Evolutionary conservation across 306 rosid genomes (phyloP), one percentile per base, ranked within the genome.

Genomic region (Trifolium subterraneum): DNA sequence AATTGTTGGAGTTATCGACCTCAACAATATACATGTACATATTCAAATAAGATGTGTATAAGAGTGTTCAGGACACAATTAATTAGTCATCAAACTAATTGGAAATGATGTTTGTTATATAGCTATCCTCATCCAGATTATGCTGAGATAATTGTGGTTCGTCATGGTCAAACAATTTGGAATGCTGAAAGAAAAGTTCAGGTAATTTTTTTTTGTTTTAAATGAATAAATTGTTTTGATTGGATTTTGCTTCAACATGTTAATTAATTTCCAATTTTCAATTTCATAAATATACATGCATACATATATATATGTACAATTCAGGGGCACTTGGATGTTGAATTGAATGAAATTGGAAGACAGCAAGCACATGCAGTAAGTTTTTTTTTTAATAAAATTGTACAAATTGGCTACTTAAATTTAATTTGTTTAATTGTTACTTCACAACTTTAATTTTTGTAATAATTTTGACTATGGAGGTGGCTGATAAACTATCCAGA

Each of bases 111-210:
- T 72, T 45, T 31, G 67, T 51, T 76, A 47, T 22, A 4, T 73
- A 90, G 96, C 81, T 44, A 64, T 63, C 39, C 78, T 22, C 76
- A 60, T 81, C 78, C 80, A 12, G 80, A 84, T 29, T 86, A 77
- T 77, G 88, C 94, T 8, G 98, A 94, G 83, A 90, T 94, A 67
- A 51, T 90, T 42, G 94, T 90, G 5, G 83, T 94, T 7, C 96
- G 97, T 65, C 98, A 94, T 38, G 98, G 98, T 42, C 91, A 94
- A 84, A 94, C 98, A 20, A 86, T 81, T 27, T 94, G 98, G 98
- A 94, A 94, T 78, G 85, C 81, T 56, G 87, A 86, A 54, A 81
- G 89, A 51, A 88, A 88, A 82, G 79, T 89, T 71, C 98, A 94
- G 96, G 98, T 93, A 33, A 14, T 64, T 81, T 70, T 9, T 16